phyloP scores from a whole-genome alignment of 805 yeast genomes.

The Nakazawaea ernobii region DNA sequence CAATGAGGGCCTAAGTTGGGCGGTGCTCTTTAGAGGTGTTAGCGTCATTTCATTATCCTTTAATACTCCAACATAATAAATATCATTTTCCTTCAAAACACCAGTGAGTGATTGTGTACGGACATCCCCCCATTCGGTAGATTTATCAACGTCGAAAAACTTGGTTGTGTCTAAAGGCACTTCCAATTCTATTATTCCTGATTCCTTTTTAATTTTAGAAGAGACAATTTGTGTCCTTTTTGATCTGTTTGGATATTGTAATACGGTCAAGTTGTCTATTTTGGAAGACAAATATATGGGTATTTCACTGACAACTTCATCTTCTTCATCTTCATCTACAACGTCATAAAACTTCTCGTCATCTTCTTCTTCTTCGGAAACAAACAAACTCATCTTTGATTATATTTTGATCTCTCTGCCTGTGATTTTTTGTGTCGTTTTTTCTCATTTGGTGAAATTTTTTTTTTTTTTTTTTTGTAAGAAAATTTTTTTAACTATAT shows the following conservation, averaged over 20 bases:
- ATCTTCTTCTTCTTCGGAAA: constrained; percentile 31
- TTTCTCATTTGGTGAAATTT: constrained; percentile 1
- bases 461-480: constrained; percentile 7
- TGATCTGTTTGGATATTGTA: constrained; percentile 62
- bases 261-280: constrained; percentile 27
- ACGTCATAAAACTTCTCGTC: constrained; percentile 14
- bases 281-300: constrained; percentile 43
- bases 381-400: constrained; percentile 24
- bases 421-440: neutral
- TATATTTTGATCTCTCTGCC: neutral
- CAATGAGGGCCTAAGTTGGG: constrained; percentile 80
- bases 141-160: constrained; percentile 61
- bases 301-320: constrained; percentile 55
- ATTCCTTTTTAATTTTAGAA: constrained; percentile 53
- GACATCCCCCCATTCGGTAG: constrained; percentile 60
- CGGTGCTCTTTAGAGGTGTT: constrained; percentile 57
- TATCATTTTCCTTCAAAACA: constrained; percentile 50
- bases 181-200: constrained; percentile 67
- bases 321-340: constrained; percentile 34
- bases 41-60: constrained; percentile 48
- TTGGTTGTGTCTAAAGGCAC: constrained; percentile 64
- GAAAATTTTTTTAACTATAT: constrained; percentile 1
- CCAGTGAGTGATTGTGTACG: constrained; percentile 65
- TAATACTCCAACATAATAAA: constrained; percentile 39
- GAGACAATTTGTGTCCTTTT: constrained; percentile 31